Evolutionary conservation across 106 monocot genomes (phyloP).

Genomic region (Platanthera zijinensis): DNA sequence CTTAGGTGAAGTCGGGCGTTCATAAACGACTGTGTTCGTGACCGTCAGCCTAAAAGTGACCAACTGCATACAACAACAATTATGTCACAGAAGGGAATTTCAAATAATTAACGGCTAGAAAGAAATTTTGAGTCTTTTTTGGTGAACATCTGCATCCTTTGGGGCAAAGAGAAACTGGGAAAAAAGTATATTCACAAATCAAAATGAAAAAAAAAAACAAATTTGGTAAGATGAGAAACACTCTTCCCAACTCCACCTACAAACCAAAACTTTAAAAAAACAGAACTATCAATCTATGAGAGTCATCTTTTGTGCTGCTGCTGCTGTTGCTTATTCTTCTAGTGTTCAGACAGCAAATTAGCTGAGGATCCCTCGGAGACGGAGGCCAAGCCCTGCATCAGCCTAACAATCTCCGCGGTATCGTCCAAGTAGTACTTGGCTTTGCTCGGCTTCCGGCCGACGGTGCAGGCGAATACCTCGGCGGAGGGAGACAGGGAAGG

Average conservation of each 20-base stretch:
- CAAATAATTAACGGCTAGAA: no score
- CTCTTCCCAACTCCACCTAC: not conserved
- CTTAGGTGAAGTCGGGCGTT: no score
- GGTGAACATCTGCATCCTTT: no score
- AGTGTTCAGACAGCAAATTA: constrained; percentile 1
- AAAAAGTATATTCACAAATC: no score
- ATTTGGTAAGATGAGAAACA: not conserved
- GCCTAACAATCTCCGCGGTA: constrained; percentile 43
- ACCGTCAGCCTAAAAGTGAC: no score
- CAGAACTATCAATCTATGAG: not conserved
- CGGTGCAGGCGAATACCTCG: constrained; percentile 66
- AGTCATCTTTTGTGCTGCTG: not conserved
- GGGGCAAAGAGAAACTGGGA: no score
- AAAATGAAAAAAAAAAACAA: no score
- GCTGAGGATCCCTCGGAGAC: constrained; percentile 22
- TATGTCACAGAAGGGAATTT: no score
- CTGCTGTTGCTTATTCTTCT: not conserved
- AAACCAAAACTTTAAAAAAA: not conserved
- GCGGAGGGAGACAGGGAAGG: constrained; percentile 23
- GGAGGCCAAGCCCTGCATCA: constrained; percentile 54
- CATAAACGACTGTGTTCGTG: no score
- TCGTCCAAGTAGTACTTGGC: constrained; percentile 70
- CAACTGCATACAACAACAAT: no score
- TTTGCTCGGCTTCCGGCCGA: constrained; percentile 62
- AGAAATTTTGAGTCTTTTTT: no score